A percentile compares a stretch with the other conserved stretches of the same genome.
Conservation (phyloP, 768 basidiomycete genomes). For the Leccinum incarnatum region DNA sequence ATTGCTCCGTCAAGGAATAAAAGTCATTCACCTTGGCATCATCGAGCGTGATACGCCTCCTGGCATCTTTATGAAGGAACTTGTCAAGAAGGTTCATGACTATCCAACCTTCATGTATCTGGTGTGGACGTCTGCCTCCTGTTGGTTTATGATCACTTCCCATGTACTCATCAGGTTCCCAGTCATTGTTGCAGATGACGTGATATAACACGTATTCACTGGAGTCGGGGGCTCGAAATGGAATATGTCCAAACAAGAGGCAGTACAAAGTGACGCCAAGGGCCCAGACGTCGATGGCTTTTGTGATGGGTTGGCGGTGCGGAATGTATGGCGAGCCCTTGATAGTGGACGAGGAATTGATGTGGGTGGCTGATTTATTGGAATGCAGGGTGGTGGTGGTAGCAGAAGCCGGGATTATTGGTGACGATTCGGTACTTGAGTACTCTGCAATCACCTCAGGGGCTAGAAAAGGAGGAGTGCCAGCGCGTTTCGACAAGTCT, state of each 20-base stretch:
- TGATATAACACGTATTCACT: slow-evolving; percentile 78
- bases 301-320: slow-evolving; percentile 63
- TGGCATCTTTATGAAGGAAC: slow-evolving; percentile 79
- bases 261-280: slow-evolving; percentile 95
- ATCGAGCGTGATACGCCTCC: slow-evolving; percentile 70
- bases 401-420: slow-evolving; percentile 31
- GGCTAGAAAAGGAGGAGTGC: slow-evolving; percentile 94
- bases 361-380: slow-evolving; percentile 27
- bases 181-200: slow-evolving; percentile 75
- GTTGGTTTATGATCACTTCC: slow-evolving; percentile 66
- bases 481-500: slow-evolving; percentile 86
- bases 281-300: slow-evolving; percentile 97
- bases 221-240: slow-evolving; percentile 59
- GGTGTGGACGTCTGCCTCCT: slow-evolving; percentile 53
- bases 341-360: slow-evolving; percentile 30
- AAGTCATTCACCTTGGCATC: slow-evolving; percentile 68
- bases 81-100: slow-evolving; percentile 71
- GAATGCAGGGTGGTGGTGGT: slow-evolving; percentile 32
- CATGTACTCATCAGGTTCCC: slow-evolving; percentile 65
- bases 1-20: not conserved
- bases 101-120: slow-evolving; percentile 51
- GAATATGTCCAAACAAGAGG: slow-evolving; percentile 83
- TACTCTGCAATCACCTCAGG: slow-evolving; percentile 88
- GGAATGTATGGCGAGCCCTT: slow-evolving; percentile 23
- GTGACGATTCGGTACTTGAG: slow-evolving; percentile 35